Base-by-base conservation (phyloP, 345 rosid species). In the Reutealis trisperma region DNA sequence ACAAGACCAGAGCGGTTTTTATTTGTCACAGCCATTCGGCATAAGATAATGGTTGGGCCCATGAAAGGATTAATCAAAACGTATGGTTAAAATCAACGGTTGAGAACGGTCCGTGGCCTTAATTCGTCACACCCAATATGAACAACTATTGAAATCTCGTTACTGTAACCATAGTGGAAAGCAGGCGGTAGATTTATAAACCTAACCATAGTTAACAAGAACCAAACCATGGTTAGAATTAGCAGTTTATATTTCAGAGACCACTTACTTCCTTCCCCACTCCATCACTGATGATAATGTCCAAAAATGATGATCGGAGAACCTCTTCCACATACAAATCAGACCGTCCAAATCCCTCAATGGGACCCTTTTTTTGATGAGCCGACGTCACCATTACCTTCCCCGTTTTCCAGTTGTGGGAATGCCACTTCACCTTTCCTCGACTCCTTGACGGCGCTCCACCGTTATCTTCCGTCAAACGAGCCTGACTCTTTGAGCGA, bases 401-500 rank as follows among this genome's bases (percentile, higher is more conserved):
- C 93, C 1, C 83, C 80, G 3, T 79, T 84, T 60, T 68, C 58
- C 14, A 73, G 58, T 74, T 78, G 84, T 78, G 76, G 84, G 67
- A 83, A 78, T 73, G 83, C 76, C 45, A 61, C 12, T 61, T 83
- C 90, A 5, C 75, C 84, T 12, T 75, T 79, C 41, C 75, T 86
- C 45, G 92, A 89, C 60, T 86, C 90, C 15, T 78, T 90, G 34
- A 66, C 86, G 18, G 84, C 94, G 27, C 86, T 90, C 69, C 84
- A 76, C 81, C 92, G 92, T 52, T 90, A 75, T 84, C 91, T 93
- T 7, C 93, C 94, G 49, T 93, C 98, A 0, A 93, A 89, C 74
- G 90, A 85, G 25, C 83, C 86, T 0, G 90, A 87, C 64, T 80
- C 86, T 8, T 62, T 74, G 47, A 72, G 73, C 2, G 92, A 87